Evolutionary conservation across 75 land plant species (phyloP), one percentile per base, ranked within the genome.

Genomic region (Pinus taeda): DNA sequence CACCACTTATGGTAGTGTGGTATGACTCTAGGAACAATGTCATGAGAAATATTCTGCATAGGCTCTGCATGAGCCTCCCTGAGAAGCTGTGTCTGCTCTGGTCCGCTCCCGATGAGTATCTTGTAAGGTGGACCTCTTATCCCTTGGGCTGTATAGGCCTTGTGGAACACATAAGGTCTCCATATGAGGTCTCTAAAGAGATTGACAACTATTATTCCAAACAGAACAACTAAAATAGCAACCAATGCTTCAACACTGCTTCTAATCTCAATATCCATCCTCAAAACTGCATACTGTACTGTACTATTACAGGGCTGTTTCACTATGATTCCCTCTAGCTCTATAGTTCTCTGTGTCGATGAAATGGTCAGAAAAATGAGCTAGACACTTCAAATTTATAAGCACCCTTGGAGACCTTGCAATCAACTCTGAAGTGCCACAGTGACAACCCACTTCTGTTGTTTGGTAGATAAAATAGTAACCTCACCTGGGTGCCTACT

Each of bases 1-100:
- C 36, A 24, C 82, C 82, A 81, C 45, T 81, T 76, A 73, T 71
- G 57, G 60, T 59, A 76, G 66, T 81, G 72, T 45, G 82, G 74
- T 15, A 59, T 45, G 15, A 76, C 58, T 56, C 71, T 60, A 15
- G 78, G 70, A 62, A 62, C 71, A 57, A 81, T 66, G 59, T 81
- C 74, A 36, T 81, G 83, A 18, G 75, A 81, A 11, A n/a, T 20
- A 24, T 18, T 5, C 26, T 76, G 60, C 79, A 77, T 59, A 64
- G 59, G 30, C 42, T 39, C 33, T 73, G 59, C 62, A 36, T 57
- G 49, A 2, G 79, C 78, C 11, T 39, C 75, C 14, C 20, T 56
- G 17, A 55, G 24, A 14, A 83, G 73, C 63, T 20, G 37, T 65
- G 6, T 76, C 72, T 62, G 42, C 70, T 83, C 79, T 15, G 30